Base-by-base conservation (phyloP, 2,329 filamentous ascomycete genomes). In the Phaeomoniella chlamydospora region DNA sequence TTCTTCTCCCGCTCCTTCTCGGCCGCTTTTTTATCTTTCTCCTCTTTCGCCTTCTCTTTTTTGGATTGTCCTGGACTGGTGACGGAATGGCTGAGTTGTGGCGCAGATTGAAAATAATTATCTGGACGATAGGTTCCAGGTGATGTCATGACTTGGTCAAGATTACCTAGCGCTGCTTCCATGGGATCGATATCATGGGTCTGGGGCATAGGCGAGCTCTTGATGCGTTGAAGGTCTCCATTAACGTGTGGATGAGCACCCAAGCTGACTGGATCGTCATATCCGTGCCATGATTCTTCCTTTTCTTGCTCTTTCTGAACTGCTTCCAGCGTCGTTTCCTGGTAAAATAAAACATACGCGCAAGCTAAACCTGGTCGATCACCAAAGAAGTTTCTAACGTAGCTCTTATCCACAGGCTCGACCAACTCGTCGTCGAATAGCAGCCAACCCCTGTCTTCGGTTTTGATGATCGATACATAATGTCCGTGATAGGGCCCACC, bases 391-490 rank as follows among this genome's bases (percentile, higher is more conserved):
- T 94, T 94, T 45, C 80, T 75, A 26, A 98, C 90, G 51, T 92
- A 98, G 52, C 82, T 79, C 58, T 94, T 94, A 56, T 94, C 86
- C 4, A 98, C 90, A 0, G 90, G 90, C 55, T 98, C 90, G 3
- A 98, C 90, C 75, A 96, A 86, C 60, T 98, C 90, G 50, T 98
- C 90, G 48, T 98, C 90, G 48, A 98, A 98, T 4, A 98, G 63
- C 30, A 98, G 64, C 90, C 90, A 98, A 17, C 90, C 90, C 36
- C 84, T 76, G 52, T 96, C 90, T 51, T 92, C 79, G 1, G 90
- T 96, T 61, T 98, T 98, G 64, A 98, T 87, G 37, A 98, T 90
- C 4, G 87, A 86, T 18, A 98, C 86, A 49, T 98, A 98, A 56
- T 98, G 90, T 3, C 90, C 90, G 52, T 98, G 90, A 51, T 94